Base-by-base conservation (phyloP, 495 filamentous ascomycete species). In the Aspergillus indologenus region DNA sequence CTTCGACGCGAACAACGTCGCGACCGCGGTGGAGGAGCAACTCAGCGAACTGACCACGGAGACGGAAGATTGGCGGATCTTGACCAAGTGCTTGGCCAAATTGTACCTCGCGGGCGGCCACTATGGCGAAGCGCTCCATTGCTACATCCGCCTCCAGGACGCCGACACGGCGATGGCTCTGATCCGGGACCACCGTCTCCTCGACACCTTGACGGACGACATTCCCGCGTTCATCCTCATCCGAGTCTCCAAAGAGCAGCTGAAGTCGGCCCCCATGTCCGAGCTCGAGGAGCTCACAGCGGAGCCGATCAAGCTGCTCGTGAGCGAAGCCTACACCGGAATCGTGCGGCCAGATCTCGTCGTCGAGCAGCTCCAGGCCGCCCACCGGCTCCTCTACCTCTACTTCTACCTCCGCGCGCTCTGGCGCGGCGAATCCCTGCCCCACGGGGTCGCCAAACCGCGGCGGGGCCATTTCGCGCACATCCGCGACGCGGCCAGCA, bases 361-460 rank as follows among this genome's bases (percentile, higher is more conserved):
- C 5, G 87, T 98, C 34, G 61, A 74, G 1, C 93, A 98, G 61
- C 80, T 98, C 2, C 61, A 82, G 54, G 69, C 70, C 34, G 75
- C 76, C 56, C 75, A 78, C 66, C 76, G 60, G 2, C 68, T 75
- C 45, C 70, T 90, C n/a, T 96, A 94, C 68, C 83, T 95, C 7
- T 98, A 89, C 74, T 92, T 98, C 74, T 97, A 97, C 67, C 79
- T 97, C 11, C 85, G 90, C 15, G 84, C 88, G 1, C 78, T 98
- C 15, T 98, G 93, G 95, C 78, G 79, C 15, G 89, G 88, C 1
- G 80, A 90, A 54, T 84, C 78, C 8, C 79, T 75, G 24, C 70
- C 75, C 18, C 71, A 73, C 19, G 68, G 69, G 1, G 61, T 68
- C 21, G 67, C 65, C 11, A 77, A 76, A 47, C 71, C 75, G 40